Percentiles rank a stretch among this genome's conserved stretches.
Evolutionary conservation across 192 early-diverging fungal genomes (phyloP).

Genomic region (Coemansia sp.): DNA sequence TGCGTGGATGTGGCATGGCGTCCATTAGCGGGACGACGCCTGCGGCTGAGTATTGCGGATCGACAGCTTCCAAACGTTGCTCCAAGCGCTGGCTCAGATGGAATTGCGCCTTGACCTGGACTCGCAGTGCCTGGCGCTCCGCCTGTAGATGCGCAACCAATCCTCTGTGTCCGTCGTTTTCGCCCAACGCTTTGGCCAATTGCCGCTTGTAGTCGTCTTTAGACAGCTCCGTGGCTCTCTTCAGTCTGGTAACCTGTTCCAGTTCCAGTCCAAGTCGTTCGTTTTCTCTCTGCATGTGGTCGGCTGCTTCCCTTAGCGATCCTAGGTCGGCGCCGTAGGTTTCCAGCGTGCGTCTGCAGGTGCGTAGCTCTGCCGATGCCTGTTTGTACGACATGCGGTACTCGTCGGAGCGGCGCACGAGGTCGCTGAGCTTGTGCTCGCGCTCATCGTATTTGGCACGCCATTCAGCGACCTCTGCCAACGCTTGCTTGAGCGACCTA

Average conservation of each 20-base stretch:
- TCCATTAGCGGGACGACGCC: not conserved
- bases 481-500: constrained; percentile 38
- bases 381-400: constrained; percentile 35
- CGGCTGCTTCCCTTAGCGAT: constrained; percentile 23
- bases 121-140: constrained; percentile 40
- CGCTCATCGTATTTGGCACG: constrained; percentile 37
- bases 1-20: not conserved
- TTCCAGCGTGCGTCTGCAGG: constrained; percentile 29
- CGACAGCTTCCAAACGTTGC: constrained; percentile 39
- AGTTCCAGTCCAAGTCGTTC: constrained; percentile 27
- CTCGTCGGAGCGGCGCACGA: constrained; percentile 27
- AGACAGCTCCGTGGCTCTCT: constrained; percentile 45
- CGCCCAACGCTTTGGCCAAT: constrained; percentile 34
- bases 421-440: constrained; percentile 27
- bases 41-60: constrained; percentile 18
- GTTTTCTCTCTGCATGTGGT: constrained; percentile 17
- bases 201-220: constrained; percentile 56
- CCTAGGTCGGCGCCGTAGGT: constrained; percentile 26
- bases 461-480: constrained; percentile 37
- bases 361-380: constrained; percentile 22
- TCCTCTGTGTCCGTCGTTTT: constrained; percentile 34
- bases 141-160: constrained; percentile 40
- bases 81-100: constrained; percentile 52
- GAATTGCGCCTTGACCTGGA: constrained; percentile 52
- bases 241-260: constrained; percentile 25